A percentile compares a stretch with the other conserved stretches of the same genome.
phyloP scores from a whole-genome alignment of 257 asterid genomes.

The Nicotiana paniculata region DNA sequence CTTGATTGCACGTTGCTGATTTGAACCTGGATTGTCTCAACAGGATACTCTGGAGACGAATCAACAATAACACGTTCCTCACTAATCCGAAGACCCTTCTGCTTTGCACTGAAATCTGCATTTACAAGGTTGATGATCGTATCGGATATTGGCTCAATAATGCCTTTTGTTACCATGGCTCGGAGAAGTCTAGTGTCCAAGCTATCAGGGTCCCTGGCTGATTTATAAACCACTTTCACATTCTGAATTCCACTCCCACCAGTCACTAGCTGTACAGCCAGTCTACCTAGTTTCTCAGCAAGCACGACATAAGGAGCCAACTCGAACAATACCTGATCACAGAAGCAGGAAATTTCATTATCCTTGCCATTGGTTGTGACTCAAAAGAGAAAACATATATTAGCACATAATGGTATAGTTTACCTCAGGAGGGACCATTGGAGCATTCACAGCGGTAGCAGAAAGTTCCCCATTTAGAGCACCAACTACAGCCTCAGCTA shows the following conservation, averaged over 20 bases:
- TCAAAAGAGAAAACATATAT: neutral
- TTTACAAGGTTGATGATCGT: conserved; percentile 88
- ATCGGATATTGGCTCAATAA: conserved; percentile 84
- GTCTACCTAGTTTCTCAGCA: conserved; percentile 88
- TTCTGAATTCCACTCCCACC: conserved; percentile 91
- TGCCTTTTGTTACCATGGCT: conserved; percentile 95
- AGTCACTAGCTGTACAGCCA: conserved; percentile 80
- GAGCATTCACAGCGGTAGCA: conserved; percentile 98
- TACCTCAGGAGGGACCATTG: conserved; percentile 99
- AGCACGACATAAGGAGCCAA: conserved; percentile 79
- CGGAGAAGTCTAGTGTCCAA: conserved; percentile 92
- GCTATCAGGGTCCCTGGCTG: conserved; percentile 78
- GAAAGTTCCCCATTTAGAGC: conserved; percentile 92
- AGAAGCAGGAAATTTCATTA: conserved; percentile 8
- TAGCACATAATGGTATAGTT: neutral
- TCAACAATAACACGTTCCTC: conserved; percentile 63
- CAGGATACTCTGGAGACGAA: conserved; percentile 61
- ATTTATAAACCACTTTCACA: conserved; percentile 71
- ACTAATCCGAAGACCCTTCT: conserved; percentile 80
- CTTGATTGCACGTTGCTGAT: conserved; percentile 64
- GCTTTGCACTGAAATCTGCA: conserved; percentile 95
- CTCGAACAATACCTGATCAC: conserved; percentile 74
- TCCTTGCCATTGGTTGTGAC: neutral
- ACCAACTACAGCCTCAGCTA: conserved; percentile 98
- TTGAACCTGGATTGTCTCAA: conserved; percentile 73